Conservation (phyloP, 768 basidiomycete species). For the Trametes coccinea region DNA sequence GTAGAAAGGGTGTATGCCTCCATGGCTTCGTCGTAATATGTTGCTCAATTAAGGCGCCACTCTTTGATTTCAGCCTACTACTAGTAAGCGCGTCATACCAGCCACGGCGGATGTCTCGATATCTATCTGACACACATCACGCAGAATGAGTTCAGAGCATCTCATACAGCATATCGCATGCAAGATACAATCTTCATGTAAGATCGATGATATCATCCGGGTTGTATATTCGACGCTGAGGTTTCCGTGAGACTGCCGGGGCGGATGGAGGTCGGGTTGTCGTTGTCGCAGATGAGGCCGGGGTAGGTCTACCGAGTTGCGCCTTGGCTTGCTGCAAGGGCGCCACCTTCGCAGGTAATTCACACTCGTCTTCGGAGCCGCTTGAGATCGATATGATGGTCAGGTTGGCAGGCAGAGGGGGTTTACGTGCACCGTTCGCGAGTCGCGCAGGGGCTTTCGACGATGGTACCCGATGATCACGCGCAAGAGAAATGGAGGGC, state of each 20-base stretch:
- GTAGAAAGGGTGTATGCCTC: no score
- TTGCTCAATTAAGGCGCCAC: no score
- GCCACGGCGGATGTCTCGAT: no score
- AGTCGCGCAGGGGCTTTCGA: neutral
- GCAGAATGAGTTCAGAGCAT: no score
- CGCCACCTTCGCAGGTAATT: constrained; percentile 9
- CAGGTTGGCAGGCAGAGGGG: constrained; percentile 11
- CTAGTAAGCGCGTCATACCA: no score
- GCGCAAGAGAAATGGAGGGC: constrained; percentile 29
- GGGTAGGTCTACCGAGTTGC: constrained; percentile 6
- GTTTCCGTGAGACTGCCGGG: neutral
- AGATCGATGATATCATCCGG: constrained; percentile 43
- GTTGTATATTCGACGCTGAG: constrained; percentile 19
- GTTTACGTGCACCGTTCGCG: neutral
- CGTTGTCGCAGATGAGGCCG: neutral
- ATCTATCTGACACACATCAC: no score
- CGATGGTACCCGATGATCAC: neutral
- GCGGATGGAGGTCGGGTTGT: neutral
- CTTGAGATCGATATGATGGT: constrained; percentile 42
- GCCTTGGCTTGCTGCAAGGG: constrained; percentile 31
- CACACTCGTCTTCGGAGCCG: constrained; percentile 34
- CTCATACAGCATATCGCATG: no score
- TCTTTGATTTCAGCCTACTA: no score
- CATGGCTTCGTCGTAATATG: no score
- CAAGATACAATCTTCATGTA: constrained; percentile 30